A percentile compares a stretch with the other conserved stretches of the same genome.
These are phyloP conservation scores for Brassica cretica DNA, from an alignment of 345 rosid genomes.

Conservation along the genomic window DNA sequence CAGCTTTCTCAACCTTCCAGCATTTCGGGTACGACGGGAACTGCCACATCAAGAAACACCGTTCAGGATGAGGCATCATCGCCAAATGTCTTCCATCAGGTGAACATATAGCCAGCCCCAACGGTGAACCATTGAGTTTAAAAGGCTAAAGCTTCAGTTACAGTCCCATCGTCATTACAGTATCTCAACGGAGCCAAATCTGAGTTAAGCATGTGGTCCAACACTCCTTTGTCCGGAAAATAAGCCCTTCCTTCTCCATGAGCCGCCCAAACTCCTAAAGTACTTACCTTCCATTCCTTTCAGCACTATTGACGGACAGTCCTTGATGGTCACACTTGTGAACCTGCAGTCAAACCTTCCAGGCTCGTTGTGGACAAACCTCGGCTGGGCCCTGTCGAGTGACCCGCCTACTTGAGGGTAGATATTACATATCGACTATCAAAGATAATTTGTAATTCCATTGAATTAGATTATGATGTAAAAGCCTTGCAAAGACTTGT, in stretches of 20 bases:
- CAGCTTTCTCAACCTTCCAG: constrained; percentile 80
- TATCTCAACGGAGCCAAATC: constrained; percentile 78
- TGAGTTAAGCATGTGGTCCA: constrained; percentile 69
- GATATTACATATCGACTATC: no score
- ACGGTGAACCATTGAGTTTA: constrained; percentile 86
- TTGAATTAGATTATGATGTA: no score
- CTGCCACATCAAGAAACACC: constrained; percentile 99
- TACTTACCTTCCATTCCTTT: constrained; percentile 94
- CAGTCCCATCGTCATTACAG: constrained; percentile 80
- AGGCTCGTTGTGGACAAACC: constrained; percentile 92
- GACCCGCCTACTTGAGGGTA: constrained; percentile 68
- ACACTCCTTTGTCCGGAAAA: constrained; percentile 82
- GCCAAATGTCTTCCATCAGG: constrained; percentile 96
- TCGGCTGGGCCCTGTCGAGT: constrained; percentile 73
- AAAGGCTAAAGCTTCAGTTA: constrained; percentile 82
- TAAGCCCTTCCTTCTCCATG: constrained; percentile 97
- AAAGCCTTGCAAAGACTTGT: no score
- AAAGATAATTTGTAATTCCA: no score
- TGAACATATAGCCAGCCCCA: constrained; percentile 86
- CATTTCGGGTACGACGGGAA: constrained; percentile 85
- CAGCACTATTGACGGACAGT: constrained; percentile 84
- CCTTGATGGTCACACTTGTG: constrained; percentile 68
- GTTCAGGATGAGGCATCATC: constrained; percentile 99
- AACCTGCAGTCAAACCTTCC: constrained; percentile 94
- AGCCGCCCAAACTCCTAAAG: constrained; percentile 94